phyloP scores from a whole-genome alignment of 208 protist species.

The Acanthamoeba culbertsoni region DNA sequence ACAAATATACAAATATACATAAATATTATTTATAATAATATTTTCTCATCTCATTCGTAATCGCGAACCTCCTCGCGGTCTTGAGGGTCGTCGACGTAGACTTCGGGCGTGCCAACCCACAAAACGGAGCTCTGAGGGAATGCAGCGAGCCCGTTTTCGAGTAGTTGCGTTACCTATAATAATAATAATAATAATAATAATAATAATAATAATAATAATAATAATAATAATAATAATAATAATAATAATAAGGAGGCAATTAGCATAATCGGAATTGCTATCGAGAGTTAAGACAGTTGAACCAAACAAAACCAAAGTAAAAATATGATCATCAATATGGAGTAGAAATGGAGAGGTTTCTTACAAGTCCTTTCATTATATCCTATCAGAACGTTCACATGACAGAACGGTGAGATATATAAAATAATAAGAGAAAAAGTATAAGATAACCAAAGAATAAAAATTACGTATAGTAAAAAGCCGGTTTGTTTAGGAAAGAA shows the following conservation, averaged over 20 bases:
- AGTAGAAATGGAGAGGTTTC: background rate
- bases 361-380: slow-evolving; percentile 18
- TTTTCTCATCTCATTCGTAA: background rate
- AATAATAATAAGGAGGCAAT: background rate
- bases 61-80: background rate
- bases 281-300: background rate
- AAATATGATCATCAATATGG: background rate
- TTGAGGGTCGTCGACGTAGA: background rate
- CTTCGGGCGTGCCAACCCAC: slow-evolving; percentile 17
- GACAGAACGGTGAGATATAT: background rate
- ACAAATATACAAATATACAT: background rate
- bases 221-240: background rate
- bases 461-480: too few species aligned
- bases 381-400: background rate
- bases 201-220: background rate
- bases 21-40: background rate
- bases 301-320: background rate
- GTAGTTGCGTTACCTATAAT: background rate
- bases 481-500: too few species aligned
- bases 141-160: background rate
- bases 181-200: background rate
- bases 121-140: background rate
- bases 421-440: background rate
- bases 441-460: background rate
- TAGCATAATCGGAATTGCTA: background rate